Base-by-base conservation (phyloP, 2,329 filamentous ascomycete species). In the Diplodia corticola region DNA sequence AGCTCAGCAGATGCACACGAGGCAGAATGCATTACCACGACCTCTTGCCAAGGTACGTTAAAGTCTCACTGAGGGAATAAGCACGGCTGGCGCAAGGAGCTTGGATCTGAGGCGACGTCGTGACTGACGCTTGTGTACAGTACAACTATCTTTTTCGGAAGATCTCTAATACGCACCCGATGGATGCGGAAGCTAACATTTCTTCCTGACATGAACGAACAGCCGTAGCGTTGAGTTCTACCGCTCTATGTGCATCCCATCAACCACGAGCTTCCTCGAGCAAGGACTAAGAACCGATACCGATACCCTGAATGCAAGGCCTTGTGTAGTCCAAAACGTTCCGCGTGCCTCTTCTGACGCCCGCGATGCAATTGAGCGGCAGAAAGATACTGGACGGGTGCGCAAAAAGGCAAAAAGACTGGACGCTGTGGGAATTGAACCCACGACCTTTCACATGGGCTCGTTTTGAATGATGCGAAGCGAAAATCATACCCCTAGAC, bases 371-470 rank as follows among this genome's bases (percentile, higher is more conserved):
- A n/a, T n/a, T 7, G 15, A n/a, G 3, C 17, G 5, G 37, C 37
- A 44, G n/a, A 44, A 44, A 17, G n/a, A 9, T 4, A 37, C 12
- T 2, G 12, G 12, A 4, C 12, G 15, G 12, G n/a, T 15, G 17
- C 5, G 17, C 44, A 37, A 49, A 49, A 50, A 50, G 20, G 40
- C 40, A 63, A 70, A 68, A 68, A 67, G 28, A 40, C 48, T 73
- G 76, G 76, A 78, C 72, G 66, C 68, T 70, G 71, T 71, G 75
- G 75, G 76, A 78, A 74, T 78, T 75, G 76, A 78, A 78, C 76
- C 76, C 76, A 71, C 70, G 76, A 78, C 76, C 76, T 76, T 76
- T 76, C 76, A 72, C 74, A 78, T 44, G 40, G 48, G 48, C 40
- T 59, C 49, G 63, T 69, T 55, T 46, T 35, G 28, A n/a, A 54